Evolutionary conservation across 768 basidiomycete genomes (phyloP).

Genomic region (Tephrocybe sp.): DNA sequence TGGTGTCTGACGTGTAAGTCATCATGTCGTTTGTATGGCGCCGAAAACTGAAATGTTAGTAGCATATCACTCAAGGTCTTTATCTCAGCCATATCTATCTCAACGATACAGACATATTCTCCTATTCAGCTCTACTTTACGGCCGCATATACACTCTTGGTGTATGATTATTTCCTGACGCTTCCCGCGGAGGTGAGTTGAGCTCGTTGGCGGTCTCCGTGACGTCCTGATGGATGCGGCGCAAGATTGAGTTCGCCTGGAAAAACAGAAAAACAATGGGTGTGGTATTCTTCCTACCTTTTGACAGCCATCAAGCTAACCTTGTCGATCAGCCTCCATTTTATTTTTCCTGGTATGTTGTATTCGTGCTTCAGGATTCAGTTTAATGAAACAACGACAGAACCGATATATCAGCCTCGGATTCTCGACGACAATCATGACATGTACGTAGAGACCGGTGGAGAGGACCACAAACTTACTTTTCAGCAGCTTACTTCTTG

Average conservation of each 20-base stretch:
- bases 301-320: not conserved
- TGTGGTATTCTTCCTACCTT: not conserved
- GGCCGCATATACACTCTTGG: conserved; percentile 12
- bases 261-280: conserved; percentile 10
- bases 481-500: conserved; percentile 13
- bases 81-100: not conserved
- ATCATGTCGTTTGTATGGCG: not conserved
- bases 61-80: conserved; percentile 2
- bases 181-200: conserved; percentile 14
- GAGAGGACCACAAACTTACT: not conserved
- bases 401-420: conserved; percentile 19
- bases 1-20: conserved; percentile 2
- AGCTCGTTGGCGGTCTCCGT: not conserved
- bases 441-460: conserved; percentile 7
- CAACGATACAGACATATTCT: not conserved
- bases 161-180: conserved; percentile 19
- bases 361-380: not conserved
- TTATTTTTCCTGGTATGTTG: conserved; percentile 18
- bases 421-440: conserved; percentile 12
- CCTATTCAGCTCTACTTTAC: conserved; percentile 7
- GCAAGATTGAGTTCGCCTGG: conserved; percentile 19
- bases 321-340: conserved; percentile 6
- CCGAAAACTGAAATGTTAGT: not conserved
- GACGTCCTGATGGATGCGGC: not conserved
- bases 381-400: conserved; percentile 1